These are phyloP conservation scores for Trichophyton rubrum DNA, from an alignment of 2,329 filamentous ascomycete genomes.

Conservation along the genomic window DNA sequence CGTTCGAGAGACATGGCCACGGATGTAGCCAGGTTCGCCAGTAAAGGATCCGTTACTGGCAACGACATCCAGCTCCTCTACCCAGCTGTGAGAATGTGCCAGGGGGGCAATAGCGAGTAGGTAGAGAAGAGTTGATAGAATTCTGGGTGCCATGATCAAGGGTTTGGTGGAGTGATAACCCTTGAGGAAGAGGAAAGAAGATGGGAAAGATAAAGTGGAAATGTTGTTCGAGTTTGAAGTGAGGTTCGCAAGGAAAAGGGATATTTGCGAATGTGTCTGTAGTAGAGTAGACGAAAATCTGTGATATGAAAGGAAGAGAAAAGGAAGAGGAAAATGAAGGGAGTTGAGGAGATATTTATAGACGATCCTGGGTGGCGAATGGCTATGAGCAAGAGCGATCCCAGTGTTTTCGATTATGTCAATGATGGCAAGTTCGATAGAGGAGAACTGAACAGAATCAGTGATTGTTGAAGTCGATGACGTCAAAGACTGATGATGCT, in stretches of 20 bases:
- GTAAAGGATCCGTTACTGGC: slow-evolving; percentile 60
- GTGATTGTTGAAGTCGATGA: neutral
- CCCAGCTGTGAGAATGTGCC: slow-evolving; percentile 56
- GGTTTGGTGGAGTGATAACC: neutral
- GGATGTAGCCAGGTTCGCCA: slow-evolving; percentile 59
- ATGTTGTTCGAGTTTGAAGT: neutral
- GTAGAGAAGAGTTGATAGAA: neutral
- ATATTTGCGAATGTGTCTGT: neutral
- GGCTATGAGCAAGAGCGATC: neutral
- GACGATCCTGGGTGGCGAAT: neutral
- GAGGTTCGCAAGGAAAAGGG: neutral
- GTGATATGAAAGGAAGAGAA: neutral
- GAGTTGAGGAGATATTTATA: neutral
- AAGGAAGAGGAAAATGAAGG: neutral
- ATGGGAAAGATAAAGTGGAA: neutral
- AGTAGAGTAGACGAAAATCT: neutral
- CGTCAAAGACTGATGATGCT: neutral
- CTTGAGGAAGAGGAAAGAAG: neutral
- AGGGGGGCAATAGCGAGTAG: neutral
- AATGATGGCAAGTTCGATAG: neutral
- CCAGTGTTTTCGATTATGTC: neutral
- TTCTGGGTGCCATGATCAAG: neutral
- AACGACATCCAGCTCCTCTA: slow-evolving; percentile 63
- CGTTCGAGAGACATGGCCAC: slow-evolving; percentile 52
- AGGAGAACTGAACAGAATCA: neutral